Conservation (phyloP, 768 basidiomycete species). For the Rhodocollybia butyracea region DNA sequence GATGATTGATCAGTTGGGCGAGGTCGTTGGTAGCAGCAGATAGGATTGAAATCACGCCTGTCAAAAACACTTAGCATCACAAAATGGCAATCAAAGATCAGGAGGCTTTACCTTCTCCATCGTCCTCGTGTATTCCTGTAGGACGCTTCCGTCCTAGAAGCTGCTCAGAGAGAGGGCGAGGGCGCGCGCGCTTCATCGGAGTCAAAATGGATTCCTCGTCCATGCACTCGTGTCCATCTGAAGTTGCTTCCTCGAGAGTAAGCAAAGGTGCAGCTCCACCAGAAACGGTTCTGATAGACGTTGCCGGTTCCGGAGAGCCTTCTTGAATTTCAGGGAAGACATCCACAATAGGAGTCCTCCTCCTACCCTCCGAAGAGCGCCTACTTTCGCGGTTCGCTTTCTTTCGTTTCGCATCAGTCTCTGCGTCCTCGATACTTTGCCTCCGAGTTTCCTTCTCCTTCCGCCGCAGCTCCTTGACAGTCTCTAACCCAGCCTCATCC, state of each 20-base stretch:
- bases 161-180: conserved; percentile 66
- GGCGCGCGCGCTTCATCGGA: conserved; percentile 39
- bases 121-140: conserved; percentile 47
- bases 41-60: conserved; percentile 65
- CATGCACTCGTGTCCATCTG: conserved; percentile 42
- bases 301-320: conserved; percentile 12
- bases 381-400: conserved; percentile 30
- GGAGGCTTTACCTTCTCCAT: conserved; percentile 47
- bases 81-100: conserved; percentile 1
- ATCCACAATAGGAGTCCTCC: conserved; percentile 50
- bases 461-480: conserved; percentile 43
- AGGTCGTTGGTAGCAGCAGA: conserved; percentile 80
- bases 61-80: conserved; percentile 3
- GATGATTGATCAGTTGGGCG: conserved; percentile 70
- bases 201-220: conserved; percentile 25
- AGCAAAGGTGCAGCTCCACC: conserved; percentile 25
- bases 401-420: conserved; percentile 30
- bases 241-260: conserved; percentile 50
- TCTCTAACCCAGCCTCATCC: conserved; percentile 48
- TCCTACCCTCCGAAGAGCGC: conserved; percentile 44
- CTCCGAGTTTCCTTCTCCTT: conserved; percentile 31
- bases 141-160: conserved; percentile 47
- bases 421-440: conserved; percentile 25
- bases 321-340: conserved; percentile 51
- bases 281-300: not conserved